phyloP scores from a whole-genome alignment of 2,329 filamentous ascomycete species.

The Tolypocladium tundrense region DNA sequence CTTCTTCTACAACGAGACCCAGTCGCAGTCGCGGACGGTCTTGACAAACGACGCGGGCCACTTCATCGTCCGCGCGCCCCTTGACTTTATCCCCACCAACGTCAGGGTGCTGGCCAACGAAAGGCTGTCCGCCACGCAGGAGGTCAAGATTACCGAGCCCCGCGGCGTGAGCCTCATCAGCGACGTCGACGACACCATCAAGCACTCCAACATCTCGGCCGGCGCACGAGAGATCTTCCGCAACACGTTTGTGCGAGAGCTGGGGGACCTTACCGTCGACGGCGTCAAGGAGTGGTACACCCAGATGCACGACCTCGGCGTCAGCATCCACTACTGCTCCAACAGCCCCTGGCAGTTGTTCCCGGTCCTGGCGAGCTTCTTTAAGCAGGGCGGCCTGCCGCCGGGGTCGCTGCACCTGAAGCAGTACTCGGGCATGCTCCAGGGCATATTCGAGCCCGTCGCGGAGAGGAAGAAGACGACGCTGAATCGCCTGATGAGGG shows the following conservation, averaged over 20 bases:
- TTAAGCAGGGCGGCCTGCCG: conserved; percentile 69
- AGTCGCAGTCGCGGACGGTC: conserved; percentile 76
- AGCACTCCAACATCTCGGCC: conserved; percentile 79
- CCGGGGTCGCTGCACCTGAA: conserved; percentile 89
- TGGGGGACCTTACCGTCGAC: conserved; percentile 70
- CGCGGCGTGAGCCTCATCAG: conserved; percentile 85
- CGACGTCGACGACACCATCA: conserved; percentile 96
- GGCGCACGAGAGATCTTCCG: conserved; percentile 92
- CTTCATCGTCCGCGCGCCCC: conserved; percentile 66
- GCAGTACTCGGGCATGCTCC: conserved; percentile 92
- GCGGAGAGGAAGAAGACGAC: conserved; percentile 89
- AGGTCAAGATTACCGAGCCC: conserved; percentile 66
- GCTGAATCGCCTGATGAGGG: conserved; percentile 71
- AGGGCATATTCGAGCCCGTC: conserved; percentile 96
- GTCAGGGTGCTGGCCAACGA: conserved; percentile 82
- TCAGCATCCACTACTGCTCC: conserved; percentile 93
- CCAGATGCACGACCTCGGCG: conserved; percentile 65
- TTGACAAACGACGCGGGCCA: conserved; percentile 83
- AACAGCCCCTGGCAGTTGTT: conserved; percentile 98
- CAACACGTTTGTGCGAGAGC: conserved; percentile 85
- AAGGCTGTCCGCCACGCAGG: conserved; percentile 68
- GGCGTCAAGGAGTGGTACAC: conserved; percentile 89
- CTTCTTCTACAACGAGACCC: conserved; percentile 85
- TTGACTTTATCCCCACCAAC: conserved; percentile 87
- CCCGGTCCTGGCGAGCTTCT: conserved; percentile 77